These are phyloP conservation scores for Cyphellophora europaea DNA, from an alignment of 2,329 filamentous ascomycete genomes.

Conservation along the genomic window DNA sequence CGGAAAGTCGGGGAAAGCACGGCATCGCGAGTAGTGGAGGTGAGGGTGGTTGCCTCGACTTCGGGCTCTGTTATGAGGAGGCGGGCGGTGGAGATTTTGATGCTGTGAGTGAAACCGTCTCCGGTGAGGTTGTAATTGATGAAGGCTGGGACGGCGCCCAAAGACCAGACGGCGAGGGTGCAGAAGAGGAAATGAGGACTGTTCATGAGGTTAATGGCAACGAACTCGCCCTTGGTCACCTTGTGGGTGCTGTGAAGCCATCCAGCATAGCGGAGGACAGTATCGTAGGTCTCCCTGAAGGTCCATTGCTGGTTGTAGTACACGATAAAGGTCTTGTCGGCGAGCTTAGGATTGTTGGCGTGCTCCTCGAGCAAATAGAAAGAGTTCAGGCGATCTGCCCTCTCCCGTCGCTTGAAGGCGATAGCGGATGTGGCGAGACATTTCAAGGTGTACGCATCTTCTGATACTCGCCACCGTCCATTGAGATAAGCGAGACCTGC, in stretches of 20 bases:
- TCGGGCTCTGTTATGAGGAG: conserved; percentile 64
- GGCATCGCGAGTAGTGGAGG: conserved; percentile 29
- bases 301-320: conserved; percentile 63
- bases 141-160: conserved; percentile 74
- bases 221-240: conserved; percentile 62
- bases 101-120: conserved; percentile 63
- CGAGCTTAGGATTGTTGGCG: conserved; percentile 48
- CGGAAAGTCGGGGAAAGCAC: conserved; percentile 32
- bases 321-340: conserved; percentile 48
- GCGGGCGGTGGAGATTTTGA: conserved; percentile 56
- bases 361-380: conserved; percentile 68
- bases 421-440: conserved; percentile 39
- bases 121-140: conserved; percentile 75
- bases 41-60: conserved; percentile 42
- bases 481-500: conserved; percentile 71
- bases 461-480: conserved; percentile 56
- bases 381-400: conserved; percentile 53
- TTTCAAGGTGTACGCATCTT: conserved; percentile 43
- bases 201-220: conserved; percentile 75
- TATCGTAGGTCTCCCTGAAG: conserved; percentile 66
- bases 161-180: conserved; percentile 68
- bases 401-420: conserved; percentile 37
- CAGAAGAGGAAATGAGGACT: conserved; percentile 69
- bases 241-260: conserved; percentile 60
- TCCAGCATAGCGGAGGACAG: conserved; percentile 59